These are phyloP conservation scores for Ogataea paradorogensis DNA, from an alignment of 805 yeast genomes.

Conservation along the genomic window DNA sequence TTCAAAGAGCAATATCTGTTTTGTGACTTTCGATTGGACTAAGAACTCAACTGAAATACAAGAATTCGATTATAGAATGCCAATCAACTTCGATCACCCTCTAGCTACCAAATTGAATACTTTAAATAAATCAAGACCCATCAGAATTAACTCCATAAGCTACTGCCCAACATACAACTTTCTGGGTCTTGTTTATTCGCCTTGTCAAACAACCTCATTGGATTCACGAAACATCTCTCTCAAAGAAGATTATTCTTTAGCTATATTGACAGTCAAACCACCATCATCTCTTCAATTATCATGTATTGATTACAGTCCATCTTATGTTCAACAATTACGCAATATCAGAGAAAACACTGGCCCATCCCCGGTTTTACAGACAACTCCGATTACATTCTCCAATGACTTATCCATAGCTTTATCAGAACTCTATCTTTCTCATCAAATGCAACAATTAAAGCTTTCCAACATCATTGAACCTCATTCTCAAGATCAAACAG, in stretches of 20 bases:
- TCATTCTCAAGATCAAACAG: not conserved
- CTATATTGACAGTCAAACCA: constrained; percentile 7
- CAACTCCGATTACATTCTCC: not conserved
- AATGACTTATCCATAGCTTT: constrained; percentile 1
- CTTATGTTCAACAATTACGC: constrained; percentile 2
- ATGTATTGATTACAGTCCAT: constrained; percentile 12
- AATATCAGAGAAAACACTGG: not conserved
- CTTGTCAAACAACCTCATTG: constrained; percentile 7
- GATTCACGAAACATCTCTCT: constrained; percentile 15
- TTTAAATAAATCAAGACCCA: constrained; percentile 10
- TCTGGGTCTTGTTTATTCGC: constrained; percentile 11
- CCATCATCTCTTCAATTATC: not conserved
- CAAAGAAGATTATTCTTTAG: constrained; percentile 13
- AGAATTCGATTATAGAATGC: constrained; percentile 12
- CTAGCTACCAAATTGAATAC: constrained; percentile 13
- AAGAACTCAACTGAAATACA: not conserved
- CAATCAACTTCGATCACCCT: constrained; percentile 8
- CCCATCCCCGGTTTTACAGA: not conserved
- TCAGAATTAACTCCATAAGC: constrained; percentile 7
- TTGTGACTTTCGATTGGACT: constrained; percentile 10
- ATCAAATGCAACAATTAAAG: constrained; percentile 10
- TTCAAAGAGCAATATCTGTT: constrained; percentile 9
- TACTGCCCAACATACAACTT: constrained; percentile 13
- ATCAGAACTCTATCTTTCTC: constrained; percentile 8
- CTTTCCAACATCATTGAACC: constrained; percentile 5